A percentile compares a stretch with the other conserved stretches of the same genome.
These are phyloP conservation scores for Helminthosporium solani DNA, from an alignment of 2,329 filamentous ascomycete genomes.

Conservation along the genomic window DNA sequence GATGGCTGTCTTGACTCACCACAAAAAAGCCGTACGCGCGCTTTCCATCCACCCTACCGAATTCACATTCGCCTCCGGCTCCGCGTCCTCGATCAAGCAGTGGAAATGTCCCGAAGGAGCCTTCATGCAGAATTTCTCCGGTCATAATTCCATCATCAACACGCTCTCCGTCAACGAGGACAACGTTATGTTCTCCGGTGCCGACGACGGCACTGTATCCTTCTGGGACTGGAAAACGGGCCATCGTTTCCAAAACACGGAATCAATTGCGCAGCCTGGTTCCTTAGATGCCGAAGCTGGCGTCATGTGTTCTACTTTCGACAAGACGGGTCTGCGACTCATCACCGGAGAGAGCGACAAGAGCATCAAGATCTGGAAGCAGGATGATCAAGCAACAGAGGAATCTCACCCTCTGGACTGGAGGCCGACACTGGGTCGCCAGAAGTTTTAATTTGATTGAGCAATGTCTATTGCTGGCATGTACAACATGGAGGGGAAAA, in stretches of 20 bases:
- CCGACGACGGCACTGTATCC: slow-evolving; percentile 91
- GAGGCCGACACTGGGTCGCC: slow-evolving; percentile 76
- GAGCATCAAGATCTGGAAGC: slow-evolving; percentile 90
- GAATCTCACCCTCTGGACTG: slow-evolving; percentile 91
- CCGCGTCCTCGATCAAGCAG: slow-evolving; percentile 94
- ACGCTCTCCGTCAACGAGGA: slow-evolving; percentile 90
- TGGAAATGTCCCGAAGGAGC: slow-evolving; percentile 98
- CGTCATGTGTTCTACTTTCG: slow-evolving; percentile 91
- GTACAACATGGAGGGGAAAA: too few species aligned
- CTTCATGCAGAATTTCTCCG: slow-evolving; percentile 99
- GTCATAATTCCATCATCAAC: slow-evolving; percentile 96
- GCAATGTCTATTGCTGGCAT: background rate
- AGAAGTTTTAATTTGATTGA: slow-evolving; percentile 57
- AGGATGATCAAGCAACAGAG: slow-evolving; percentile 84
- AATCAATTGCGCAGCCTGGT: slow-evolving; percentile 91
- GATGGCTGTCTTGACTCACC: slow-evolving; percentile 93
- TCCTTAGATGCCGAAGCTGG: slow-evolving; percentile 92
- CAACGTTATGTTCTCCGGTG: slow-evolving; percentile 91
- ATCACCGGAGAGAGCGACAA: slow-evolving; percentile 97
- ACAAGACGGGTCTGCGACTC: slow-evolving; percentile 81
- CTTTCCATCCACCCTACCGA: slow-evolving; percentile 84
- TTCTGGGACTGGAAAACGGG: slow-evolving; percentile 99
- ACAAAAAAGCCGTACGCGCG: slow-evolving; percentile 93
- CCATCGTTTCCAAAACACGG: slow-evolving; percentile 82
- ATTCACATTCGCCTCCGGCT: slow-evolving; percentile 93